Base-by-base conservation (phyloP, 768 basidiomycete species). In the Tylopilus plumbeoviolaceoides region DNA sequence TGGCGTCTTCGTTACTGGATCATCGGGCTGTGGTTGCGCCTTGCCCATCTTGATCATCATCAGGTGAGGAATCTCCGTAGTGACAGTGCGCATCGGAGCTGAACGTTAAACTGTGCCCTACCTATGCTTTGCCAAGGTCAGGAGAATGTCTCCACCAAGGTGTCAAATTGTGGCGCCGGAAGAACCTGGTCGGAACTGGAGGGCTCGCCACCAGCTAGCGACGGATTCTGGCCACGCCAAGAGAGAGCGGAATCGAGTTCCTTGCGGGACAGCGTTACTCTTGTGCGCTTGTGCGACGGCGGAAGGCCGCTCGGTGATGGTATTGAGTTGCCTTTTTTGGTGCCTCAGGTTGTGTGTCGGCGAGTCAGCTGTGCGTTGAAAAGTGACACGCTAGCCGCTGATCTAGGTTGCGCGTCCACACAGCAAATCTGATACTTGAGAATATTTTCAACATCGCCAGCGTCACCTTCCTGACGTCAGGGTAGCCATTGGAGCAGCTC, bases 241-340 rank as follows among this genome's bases (percentile, higher is more conserved):
- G 23, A 23, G 38, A 39, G 41, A 27, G 23, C 41, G 41, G 41
- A 27, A 27, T n/a, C 41, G 3, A 8, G 41, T 27, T 38, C 17
- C 41, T 43, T 17, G 41, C 41, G 41, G 41, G 15, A 43, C 41
- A 9, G 41, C 41, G 41, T 15, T 5, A 11, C 41, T 43, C 41
- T 20, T 12, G 35, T 39, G 38, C 18, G n/a, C 38, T 36, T 17
- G 38, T 39, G 33, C 12, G 33, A 36, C 35, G 35, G 14, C 52
- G 52, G 52, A 44, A 31, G 28, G 25, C 52, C 52, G 52, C 15
- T 36, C 17, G 21, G 23, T 21, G 51, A 25, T 41, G 42, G 20
- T 44, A 17, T 9, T n/a, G 5, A 15, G 7, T 23, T 55, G 33
- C 57, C 58, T 55, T 55, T 54, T 59, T 46, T 11, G 57, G 47